These are phyloP conservation scores for Erodium moschatum DNA, from an alignment of 441 rosid species.

Conservation along the genomic window DNA sequence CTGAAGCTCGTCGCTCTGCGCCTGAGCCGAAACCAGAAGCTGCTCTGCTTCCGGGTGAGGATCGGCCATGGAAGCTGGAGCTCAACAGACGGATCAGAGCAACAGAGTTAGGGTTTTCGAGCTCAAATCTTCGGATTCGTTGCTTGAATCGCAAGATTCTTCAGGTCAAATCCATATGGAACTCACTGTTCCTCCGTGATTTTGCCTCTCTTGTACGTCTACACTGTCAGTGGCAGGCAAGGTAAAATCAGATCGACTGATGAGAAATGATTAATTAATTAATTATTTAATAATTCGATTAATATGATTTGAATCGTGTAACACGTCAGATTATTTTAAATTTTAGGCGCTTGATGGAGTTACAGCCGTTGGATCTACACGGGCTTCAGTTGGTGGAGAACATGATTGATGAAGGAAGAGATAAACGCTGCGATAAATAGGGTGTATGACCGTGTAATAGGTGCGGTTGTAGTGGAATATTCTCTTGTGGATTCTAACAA, in stretches of 20 bases:
- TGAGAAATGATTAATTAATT: neutral
- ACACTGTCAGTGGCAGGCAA: neutral
- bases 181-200: neutral
- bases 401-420: neutral
- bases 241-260: neutral
- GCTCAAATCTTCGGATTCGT: conserved; percentile 2
- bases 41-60: conserved; percentile 2
- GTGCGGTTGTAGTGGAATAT: neutral
- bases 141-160: conserved; percentile 6
- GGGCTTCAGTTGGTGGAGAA: neutral
- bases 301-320: too few relatives aligned
- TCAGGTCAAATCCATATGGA: neutral
- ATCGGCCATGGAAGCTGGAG: neutral
- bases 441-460: neutral
- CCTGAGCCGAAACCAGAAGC: neutral
- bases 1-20: neutral
- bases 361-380: neutral
- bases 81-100: neutral
- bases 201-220: neutral
- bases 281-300: too few relatives aligned
- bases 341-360: neutral
- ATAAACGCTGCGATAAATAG: neutral
- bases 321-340: neutral
- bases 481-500: neutral
- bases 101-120: neutral